Base-by-base conservation (phyloP, 2,329 filamentous ascomycete species). In the Aciculosporium take region DNA sequence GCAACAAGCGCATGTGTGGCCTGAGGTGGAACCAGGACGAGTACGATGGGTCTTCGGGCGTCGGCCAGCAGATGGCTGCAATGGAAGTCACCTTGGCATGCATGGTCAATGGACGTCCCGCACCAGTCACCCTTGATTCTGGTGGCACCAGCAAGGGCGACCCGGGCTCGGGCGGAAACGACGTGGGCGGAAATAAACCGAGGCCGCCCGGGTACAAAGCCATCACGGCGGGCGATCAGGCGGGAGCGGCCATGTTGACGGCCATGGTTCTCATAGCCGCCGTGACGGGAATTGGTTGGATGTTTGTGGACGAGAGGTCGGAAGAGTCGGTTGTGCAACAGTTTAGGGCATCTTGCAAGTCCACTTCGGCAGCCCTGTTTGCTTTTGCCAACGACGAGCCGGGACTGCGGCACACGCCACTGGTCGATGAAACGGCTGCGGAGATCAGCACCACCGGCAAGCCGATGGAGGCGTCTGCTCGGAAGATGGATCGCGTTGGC, bases 21-120 rank as follows among this genome's bases (percentile, higher is more conserved):
- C 57, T 76, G 40, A 69, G 69, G 45, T 81, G 77, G 76, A 69
- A 67, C 35, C 64, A 68, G 40, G 61, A 66, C 42, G 56, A 58
- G 7, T 81, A 70, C 58, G 76, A 82, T 53, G 72, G 74, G 20
- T 66, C 64, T 2, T 69, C 65, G 6, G 79, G 79, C 6, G 71
- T 83, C 2, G 80, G 80, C 5, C 77, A 83, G 56, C 78, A 83
- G 58, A 84, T 84, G 79, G 69, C 74, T 1, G 77, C 74, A 2
- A 62, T 84, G 55, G 76, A 82, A 51, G 66, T 81, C 8, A 69
- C 81, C 6, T 67, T 83, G 35, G 69, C 71, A 29, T 78, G 74
- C 50, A 65, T 79, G 55, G 71, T 81, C 38, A 50, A 64, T 28
- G 46, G 65, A 6, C 60, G 61, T 8, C 43, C 50, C 0, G 54